Evolutionary conservation across 495 filamentous ascomycete genomes (phyloP).

Genomic region (Tuber melanosporum): DNA sequence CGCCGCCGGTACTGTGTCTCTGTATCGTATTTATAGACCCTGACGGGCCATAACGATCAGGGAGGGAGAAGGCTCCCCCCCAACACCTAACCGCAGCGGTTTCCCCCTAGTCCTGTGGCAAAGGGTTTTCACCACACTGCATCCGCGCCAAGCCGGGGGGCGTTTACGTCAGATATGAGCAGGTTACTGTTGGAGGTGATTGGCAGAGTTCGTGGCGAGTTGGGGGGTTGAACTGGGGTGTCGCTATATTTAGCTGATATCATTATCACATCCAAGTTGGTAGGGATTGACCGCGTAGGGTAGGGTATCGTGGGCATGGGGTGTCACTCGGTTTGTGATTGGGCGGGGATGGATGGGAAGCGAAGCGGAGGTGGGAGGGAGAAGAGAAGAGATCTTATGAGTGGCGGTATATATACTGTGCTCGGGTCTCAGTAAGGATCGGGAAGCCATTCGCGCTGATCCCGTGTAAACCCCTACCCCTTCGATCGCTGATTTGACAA

Average conservation of each 20-base stretch:
- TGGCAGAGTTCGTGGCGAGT: background rate
- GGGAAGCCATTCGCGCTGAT: background rate
- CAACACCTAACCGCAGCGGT: no score
- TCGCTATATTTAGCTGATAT: background rate
- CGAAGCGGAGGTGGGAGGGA: background rate
- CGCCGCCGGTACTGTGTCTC: no score
- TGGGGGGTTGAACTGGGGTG: background rate
- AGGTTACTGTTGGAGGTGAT: background rate
- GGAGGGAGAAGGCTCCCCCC: no score
- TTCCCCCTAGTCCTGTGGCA: no score
- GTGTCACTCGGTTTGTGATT: background rate
- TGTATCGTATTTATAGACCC: no score
- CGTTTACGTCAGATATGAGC: background rate
- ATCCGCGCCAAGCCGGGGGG: background rate
- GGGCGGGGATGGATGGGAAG: background rate
- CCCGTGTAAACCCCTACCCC: background rate
- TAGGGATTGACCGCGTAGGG: background rate
- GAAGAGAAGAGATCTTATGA: background rate
- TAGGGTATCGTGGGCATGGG: background rate
- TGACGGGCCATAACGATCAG: no score
- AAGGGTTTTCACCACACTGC: background rate
- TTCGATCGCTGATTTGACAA: background rate
- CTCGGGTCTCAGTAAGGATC: no score
- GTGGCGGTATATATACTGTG: no score
- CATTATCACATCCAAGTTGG: no score